A percentile compares a stretch with the other conserved stretches of the same genome.
These are phyloP conservation scores for Endothia cerciana DNA, from an alignment of 2,329 filamentous ascomycete genomes.

Conservation along the genomic window DNA sequence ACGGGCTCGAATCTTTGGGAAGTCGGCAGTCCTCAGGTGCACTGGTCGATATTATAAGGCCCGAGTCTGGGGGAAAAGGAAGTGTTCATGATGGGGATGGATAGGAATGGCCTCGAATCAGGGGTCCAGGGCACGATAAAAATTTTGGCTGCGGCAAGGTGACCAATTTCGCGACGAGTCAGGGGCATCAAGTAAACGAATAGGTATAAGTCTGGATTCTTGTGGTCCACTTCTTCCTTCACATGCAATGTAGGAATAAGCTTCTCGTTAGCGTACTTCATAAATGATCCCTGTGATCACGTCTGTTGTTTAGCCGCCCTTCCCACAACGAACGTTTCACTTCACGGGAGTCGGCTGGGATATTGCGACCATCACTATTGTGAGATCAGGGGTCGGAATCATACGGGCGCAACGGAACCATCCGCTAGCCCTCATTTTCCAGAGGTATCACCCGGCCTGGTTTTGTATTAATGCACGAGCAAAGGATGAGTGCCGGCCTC, in stretches of 20 bases:
- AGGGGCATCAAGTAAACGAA: background rate
- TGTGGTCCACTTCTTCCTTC: background rate
- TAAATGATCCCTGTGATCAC: background rate
- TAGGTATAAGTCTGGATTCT: background rate
- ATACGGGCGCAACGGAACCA: too few species aligned
- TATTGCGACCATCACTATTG: background rate
- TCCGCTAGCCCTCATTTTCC: too few species aligned
- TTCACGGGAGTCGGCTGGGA: background rate
- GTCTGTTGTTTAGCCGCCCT: background rate
- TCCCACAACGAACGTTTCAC: background rate
- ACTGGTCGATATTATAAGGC: background rate
- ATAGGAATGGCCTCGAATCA: background rate
- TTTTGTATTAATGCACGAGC: too few species aligned
- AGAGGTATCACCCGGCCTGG: too few species aligned
- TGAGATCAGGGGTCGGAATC: too few species aligned
- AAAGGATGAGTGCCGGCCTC: too few species aligned
- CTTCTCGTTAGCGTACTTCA: background rate
- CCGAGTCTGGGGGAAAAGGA: background rate
- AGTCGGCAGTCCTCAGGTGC: background rate
- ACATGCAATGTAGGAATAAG: background rate
- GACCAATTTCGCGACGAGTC: background rate
- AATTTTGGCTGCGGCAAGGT: background rate
- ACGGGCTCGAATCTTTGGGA: background rate
- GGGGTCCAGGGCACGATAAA: background rate
- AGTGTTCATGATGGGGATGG: background rate